Base-by-base conservation (phyloP, 208 protist genomes). In the Histomonas meleagridis region DNA sequence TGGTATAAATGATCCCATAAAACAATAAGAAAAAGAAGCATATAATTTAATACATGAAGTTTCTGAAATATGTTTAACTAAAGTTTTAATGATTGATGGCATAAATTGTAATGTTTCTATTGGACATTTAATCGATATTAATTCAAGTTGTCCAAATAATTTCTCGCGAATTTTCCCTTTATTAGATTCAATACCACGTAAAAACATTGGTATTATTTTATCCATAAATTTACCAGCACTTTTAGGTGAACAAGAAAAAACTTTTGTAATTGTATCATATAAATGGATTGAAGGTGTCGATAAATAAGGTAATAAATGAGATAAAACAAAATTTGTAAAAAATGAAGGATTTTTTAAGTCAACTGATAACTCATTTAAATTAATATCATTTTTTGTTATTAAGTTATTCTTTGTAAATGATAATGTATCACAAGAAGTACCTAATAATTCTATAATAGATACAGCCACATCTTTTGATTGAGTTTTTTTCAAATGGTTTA, bases 271-370 rank as follows among this genome's bases (percentile, higher is more conserved):
- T n/a, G 76, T 46, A 38, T 86, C 76, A 28, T 57, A 86, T 5
- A 86, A 5, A 55, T 43, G 76, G 46, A 86, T 86, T 86, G 76
- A 55, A 38, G 76, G 76, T 3, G 0, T 0, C 9, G 51, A 26
- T 4, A 86, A 86, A 55, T 57, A 86, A 43, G 76, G 76, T 57
- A 86, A 18, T 23, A 86, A 35, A 86, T 86, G 76, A 5, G 76
- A 86, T 38, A 86, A 18, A 86, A 46, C 38, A 46, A 86, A 86
- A 86, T 86, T 43, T 26, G 76, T 55, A 46, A 55, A 86, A 38
- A 51, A 86, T 55, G 40, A 43, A 18, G 23, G 23, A 51, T 32
- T 26, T 32, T 55, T 55, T 18, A 86, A n/a, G 38, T 86, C 46
- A 65, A 65, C 60, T 65, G 21, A 10, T 18, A 86, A 38, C 26